Percentiles rank a stretch among this genome's conserved stretches.
Conservation (phyloP, 805 yeast genomes). For the Ogataea haglerorum region DNA sequence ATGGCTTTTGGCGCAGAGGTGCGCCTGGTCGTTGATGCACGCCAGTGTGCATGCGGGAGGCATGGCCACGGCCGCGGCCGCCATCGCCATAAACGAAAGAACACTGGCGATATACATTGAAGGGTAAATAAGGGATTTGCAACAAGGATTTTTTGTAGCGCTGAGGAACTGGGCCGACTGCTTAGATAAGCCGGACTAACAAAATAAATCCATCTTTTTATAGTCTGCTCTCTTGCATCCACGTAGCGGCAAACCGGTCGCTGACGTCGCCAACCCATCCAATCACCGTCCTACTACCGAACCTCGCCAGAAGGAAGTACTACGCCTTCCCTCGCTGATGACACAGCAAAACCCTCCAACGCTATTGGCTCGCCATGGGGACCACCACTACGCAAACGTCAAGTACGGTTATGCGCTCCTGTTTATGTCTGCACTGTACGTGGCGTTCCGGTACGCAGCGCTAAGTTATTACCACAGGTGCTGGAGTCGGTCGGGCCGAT, state of each 20-base stretch:
- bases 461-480: slow-evolving; percentile 32
- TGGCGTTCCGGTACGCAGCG: slow-evolving; percentile 34
- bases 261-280: neutral
- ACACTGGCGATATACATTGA: slow-evolving; percentile 4
- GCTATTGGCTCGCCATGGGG: slow-evolving; percentile 41
- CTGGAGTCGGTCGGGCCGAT: slow-evolving; percentile 40
- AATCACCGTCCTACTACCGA: neutral
- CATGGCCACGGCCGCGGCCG: slow-evolving; percentile 8
- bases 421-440: slow-evolving; percentile 39
- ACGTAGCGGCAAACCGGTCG: neutral
- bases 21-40: slow-evolving; percentile 21
- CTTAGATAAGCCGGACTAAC: neutral
- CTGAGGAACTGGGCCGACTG: neutral
- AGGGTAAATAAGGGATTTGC: slow-evolving; percentile 3
- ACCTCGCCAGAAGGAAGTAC: neutral
- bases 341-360: neutral
- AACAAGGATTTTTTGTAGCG: slow-evolving; percentile 3
- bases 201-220: neutral
- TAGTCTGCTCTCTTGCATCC: too few relatives aligned
- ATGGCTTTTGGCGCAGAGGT: slow-evolving; percentile 18
- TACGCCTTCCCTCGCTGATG: neutral
- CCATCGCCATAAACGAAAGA: neutral
- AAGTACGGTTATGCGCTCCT: slow-evolving; percentile 58
- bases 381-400: slow-evolving; percentile 53
- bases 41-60: slow-evolving; percentile 29